Evolutionary conservation across 352 stramenopile species (phyloP).

Genomic region (Globisporangium solare): DNA sequence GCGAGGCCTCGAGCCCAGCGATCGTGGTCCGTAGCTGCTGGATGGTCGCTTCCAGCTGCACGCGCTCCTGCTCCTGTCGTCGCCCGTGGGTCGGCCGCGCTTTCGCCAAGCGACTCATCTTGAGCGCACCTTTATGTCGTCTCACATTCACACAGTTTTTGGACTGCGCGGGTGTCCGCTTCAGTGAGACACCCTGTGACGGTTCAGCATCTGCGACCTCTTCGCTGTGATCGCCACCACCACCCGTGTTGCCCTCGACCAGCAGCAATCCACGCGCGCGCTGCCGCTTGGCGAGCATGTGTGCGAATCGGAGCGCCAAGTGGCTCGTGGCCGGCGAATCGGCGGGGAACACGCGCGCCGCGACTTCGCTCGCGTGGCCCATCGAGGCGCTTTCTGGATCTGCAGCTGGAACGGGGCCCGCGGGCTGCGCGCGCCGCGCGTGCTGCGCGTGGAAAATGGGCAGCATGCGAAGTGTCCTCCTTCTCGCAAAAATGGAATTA

Average conservation of each 20-base stretch:
- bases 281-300: constrained; percentile 27
- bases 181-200: not conserved
- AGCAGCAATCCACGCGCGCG: constrained; percentile 7
- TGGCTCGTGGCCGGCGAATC: not conserved
- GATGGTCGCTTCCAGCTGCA: constrained; percentile 17
- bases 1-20: constrained; percentile 29
- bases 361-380: too few species aligned
- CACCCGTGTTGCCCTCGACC: not conserved
- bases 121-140: constrained; percentile 6
- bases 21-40: constrained; percentile 30
- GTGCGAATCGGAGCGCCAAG: constrained; percentile 36
- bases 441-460: too few species aligned
- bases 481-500: too few species aligned
- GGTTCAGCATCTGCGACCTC: not conserved
- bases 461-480: too few species aligned
- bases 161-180: constrained; percentile 2
- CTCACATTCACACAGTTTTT: constrained; percentile 30
- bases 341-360: too few species aligned
- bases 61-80: constrained; percentile 9
- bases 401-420: too few species aligned
- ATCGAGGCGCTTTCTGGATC: too few species aligned
- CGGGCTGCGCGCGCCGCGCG: too few species aligned
- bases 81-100: not conserved
- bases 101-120: not conserved
- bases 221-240: not conserved